phyloP scores from a whole-genome alignment of 306 rosid genomes.

The Argentina anserina region DNA sequence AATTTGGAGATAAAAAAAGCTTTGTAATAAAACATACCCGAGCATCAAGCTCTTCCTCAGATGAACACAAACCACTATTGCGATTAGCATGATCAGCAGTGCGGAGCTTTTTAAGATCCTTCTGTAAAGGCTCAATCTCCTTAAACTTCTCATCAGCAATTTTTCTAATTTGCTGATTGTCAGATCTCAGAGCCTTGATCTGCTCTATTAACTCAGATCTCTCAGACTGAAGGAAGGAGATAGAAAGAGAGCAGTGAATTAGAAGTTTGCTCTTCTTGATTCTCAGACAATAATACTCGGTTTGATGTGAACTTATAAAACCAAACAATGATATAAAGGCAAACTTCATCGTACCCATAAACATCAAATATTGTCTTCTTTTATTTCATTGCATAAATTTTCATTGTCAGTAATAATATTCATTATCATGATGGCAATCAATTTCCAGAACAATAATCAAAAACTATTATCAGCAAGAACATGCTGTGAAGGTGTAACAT shows the following conservation, averaged over 20 bases:
- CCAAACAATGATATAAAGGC: not conserved
- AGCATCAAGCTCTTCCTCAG: conserved; percentile 85
- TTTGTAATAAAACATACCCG: conserved; percentile 42
- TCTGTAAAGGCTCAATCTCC: conserved; percentile 84
- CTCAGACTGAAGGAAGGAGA: conserved; percentile 49
- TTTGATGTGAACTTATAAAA: not conserved
- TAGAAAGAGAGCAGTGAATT: conserved; percentile 1
- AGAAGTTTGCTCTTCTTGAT: not conserved
- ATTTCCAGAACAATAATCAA: not conserved
- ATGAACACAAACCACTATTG: conserved; percentile 68
- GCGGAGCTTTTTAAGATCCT: conserved; percentile 90
- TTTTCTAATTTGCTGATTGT: conserved; percentile 56
- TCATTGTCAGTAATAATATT: not conserved
- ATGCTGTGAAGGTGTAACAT: not conserved
- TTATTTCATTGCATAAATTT: not conserved
- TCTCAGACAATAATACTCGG: not conserved
- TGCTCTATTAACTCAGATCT: conserved; percentile 73
- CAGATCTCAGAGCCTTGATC: conserved; percentile 67
- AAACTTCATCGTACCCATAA: not conserved
- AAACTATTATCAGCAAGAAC: not conserved
- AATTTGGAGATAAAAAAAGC: conserved; percentile 19
- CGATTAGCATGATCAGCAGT: conserved; percentile 56
- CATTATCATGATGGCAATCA: not conserved
- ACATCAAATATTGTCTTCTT: not conserved
- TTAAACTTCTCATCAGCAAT: conserved; percentile 69